Conservation (phyloP, 257 asterid species). For the Salvia miltiorrhiza region DNA sequence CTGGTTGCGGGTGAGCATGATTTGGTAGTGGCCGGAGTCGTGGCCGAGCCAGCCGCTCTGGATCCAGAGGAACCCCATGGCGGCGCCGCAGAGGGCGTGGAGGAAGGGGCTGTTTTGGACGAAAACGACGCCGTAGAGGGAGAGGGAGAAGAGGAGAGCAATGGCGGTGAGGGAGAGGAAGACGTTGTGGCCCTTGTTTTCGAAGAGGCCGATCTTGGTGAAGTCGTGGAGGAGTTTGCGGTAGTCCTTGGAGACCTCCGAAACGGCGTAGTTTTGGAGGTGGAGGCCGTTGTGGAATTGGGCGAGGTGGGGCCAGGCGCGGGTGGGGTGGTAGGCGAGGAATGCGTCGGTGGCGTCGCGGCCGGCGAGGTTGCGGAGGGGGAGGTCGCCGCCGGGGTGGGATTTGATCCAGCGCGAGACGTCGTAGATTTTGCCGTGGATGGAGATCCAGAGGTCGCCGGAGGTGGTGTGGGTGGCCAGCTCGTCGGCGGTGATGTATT, state of each 20-base stretch:
- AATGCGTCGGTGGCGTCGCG: slow-evolving; percentile 89
- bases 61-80: slow-evolving; percentile 84
- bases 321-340: slow-evolving; percentile 72
- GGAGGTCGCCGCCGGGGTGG: slow-evolving; percentile 86
- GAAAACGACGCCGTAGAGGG: slow-evolving; percentile 64
- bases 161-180: slow-evolving; percentile 34
- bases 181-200: slow-evolving; percentile 54
- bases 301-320: slow-evolving; percentile 63
- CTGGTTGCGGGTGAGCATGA: slow-evolving; percentile 40
- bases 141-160: slow-evolving; percentile 32
- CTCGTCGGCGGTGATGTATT: slow-evolving; percentile 64
- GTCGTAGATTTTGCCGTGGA: slow-evolving; percentile 83
- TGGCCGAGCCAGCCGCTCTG: slow-evolving; percentile 98
- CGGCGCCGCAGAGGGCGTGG: slow-evolving; percentile 57
- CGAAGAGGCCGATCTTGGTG: slow-evolving; percentile 61
- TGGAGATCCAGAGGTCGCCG: slow-evolving; percentile 93
- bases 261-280: slow-evolving; percentile 51
- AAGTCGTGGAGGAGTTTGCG: slow-evolving; percentile 64
- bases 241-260: slow-evolving; percentile 75
- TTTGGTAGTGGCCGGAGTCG: slow-evolving; percentile 78
- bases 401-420: slow-evolving; percentile 70
- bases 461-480: slow-evolving; percentile 64
- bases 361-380: slow-evolving; percentile 74
- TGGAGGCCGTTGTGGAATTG: slow-evolving; percentile 55
- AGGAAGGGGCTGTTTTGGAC: slow-evolving; percentile 37